phyloP scores from a whole-genome alignment of 176 grass and related monocot genomes.

The Cenchrus americanus region DNA sequence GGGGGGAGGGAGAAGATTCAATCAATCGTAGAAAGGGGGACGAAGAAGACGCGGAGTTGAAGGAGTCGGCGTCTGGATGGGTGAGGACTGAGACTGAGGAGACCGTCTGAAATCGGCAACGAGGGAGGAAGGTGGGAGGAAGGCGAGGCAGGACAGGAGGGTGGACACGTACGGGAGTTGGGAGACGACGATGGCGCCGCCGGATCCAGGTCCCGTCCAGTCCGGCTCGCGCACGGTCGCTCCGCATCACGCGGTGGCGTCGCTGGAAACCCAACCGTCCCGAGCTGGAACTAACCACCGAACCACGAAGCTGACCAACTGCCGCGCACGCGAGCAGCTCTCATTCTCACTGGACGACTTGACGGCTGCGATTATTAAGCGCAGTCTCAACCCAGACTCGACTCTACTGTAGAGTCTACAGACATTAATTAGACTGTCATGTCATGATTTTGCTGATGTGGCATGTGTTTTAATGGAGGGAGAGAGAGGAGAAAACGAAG shows the following conservation, averaged over 20 bases:
- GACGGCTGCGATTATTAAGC: neutral
- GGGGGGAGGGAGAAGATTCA: neutral
- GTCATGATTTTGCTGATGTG: no score
- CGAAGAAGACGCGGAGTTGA: slow-evolving; percentile 46
- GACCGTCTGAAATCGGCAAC: slow-evolving; percentile 9
- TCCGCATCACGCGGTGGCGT: slow-evolving; percentile 34
- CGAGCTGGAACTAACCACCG: neutral
- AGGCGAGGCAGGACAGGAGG: slow-evolving; percentile 12
- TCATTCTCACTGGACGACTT: neutral
- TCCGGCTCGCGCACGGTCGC: neutral
- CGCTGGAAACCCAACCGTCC: neutral
- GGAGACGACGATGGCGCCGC: neutral
- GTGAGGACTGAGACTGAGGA: neutral
- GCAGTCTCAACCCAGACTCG: no score
- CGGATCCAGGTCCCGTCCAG: neutral
- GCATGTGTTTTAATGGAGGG: no score
- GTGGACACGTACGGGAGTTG: neutral
- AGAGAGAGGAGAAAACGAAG: no score
- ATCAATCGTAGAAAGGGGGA: neutral
- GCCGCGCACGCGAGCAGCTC: neutral
- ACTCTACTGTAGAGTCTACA: no score
- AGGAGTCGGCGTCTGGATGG: slow-evolving; percentile 17
- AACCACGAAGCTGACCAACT: neutral
- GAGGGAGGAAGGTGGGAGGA: slow-evolving; percentile 41
- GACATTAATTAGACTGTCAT: no score